Evolutionary conservation across 352 stramenopile genomes (phyloP).

Genomic region (Pythium monospermum): DNA sequence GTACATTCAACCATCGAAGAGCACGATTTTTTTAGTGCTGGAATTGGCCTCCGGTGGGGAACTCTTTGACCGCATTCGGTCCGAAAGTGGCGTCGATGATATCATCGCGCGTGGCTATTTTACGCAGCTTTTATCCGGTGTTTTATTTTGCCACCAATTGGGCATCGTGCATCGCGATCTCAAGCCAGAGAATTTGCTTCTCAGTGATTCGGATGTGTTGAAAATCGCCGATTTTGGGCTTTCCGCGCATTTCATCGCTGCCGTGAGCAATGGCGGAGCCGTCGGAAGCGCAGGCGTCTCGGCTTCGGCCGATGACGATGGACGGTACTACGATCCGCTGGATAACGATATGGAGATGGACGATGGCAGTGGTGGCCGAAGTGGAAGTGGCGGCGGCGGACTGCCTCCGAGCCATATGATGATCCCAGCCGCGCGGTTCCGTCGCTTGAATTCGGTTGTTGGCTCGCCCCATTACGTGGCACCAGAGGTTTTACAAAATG

Average conservation of each 20-base stretch:
- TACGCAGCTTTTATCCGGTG: conserved; percentile 81
- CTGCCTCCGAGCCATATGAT: conserved; percentile 22
- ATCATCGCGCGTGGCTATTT: conserved; percentile 83
- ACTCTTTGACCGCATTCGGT: conserved; percentile 92
- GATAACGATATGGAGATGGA: conserved; percentile 21
- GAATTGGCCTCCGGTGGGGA: conserved; percentile 89
- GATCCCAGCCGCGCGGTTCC: conserved; percentile 48
- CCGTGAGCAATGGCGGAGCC: conserved; percentile 59
- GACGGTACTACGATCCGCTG: conserved; percentile 4
- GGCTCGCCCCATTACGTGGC: conserved; percentile 96
- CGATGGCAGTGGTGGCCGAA: conserved; percentile 10
- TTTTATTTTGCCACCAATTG: conserved; percentile 88
- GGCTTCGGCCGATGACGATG: conserved; percentile 18
- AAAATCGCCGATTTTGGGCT: conserved; percentile 96
- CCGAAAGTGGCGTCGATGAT: conserved; percentile 79
- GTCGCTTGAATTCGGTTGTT: conserved; percentile 93
- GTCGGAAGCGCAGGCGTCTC: conserved; percentile 22
- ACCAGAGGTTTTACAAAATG: conserved; percentile 92
- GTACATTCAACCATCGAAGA: conserved; percentile 92
- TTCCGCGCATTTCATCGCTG: conserved; percentile 88
- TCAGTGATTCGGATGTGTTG: conserved; percentile 86
- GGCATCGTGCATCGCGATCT: conserved; percentile 94
- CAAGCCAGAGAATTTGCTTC: conserved; percentile 96
- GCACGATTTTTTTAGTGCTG: conserved; percentile 92
- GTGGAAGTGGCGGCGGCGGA: conserved; percentile 8